phyloP scores from a whole-genome alignment of 768 basidiomycete species.

The Boletus coccyginus region DNA sequence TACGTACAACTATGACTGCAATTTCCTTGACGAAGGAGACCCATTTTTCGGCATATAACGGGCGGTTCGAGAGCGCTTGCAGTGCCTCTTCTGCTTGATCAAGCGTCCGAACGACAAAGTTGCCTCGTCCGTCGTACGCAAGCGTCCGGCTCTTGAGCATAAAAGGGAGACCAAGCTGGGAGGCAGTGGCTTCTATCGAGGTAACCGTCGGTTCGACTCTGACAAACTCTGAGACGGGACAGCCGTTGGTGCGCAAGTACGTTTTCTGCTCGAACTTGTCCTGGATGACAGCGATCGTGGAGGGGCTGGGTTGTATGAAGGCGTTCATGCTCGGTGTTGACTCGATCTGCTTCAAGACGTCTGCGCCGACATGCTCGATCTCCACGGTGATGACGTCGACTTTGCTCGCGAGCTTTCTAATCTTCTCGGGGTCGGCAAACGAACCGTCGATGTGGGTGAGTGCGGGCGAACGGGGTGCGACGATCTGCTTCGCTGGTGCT shows the following conservation, averaged over 20 bases:
- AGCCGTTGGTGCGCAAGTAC: slow-evolving; percentile 47
- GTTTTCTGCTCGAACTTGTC: slow-evolving; percentile 66
- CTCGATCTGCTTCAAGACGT: slow-evolving; percentile 54
- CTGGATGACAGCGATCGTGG: slow-evolving; percentile 84
- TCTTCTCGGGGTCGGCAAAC: slow-evolving; percentile 77
- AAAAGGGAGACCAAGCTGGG: slow-evolving; percentile 73
- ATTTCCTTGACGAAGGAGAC: slow-evolving; percentile 87
- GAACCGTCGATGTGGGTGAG: slow-evolving; percentile 81
- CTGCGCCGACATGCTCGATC: slow-evolving; percentile 92
- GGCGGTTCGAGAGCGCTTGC: slow-evolving; percentile 55
- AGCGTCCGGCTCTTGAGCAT: slow-evolving; percentile 97
- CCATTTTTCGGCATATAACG: slow-evolving; percentile 93
- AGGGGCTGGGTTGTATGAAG: slow-evolving; percentile 71
- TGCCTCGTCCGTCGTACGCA: slow-evolving; percentile 96
- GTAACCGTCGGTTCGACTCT: slow-evolving; percentile 53
- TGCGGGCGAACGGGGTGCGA: slow-evolving; percentile 49
- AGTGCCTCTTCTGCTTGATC: slow-evolving; percentile 52
- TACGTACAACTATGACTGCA: slow-evolving; percentile 95
- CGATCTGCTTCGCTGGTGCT: slow-evolving; percentile 87
- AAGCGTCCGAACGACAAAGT: slow-evolving; percentile 66
- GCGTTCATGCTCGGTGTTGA: slow-evolving; percentile 27
- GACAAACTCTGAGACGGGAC: slow-evolving; percentile 59
- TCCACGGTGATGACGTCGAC: slow-evolving; percentile 92
- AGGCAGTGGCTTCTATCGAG: slow-evolving; percentile 50
- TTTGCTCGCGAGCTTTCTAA: slow-evolving; percentile 71